Evolutionary conservation across 2,329 filamentous ascomycete genomes (phyloP), one percentile per base, ranked within the genome.

Genomic region (Cordyceps javanica): DNA sequence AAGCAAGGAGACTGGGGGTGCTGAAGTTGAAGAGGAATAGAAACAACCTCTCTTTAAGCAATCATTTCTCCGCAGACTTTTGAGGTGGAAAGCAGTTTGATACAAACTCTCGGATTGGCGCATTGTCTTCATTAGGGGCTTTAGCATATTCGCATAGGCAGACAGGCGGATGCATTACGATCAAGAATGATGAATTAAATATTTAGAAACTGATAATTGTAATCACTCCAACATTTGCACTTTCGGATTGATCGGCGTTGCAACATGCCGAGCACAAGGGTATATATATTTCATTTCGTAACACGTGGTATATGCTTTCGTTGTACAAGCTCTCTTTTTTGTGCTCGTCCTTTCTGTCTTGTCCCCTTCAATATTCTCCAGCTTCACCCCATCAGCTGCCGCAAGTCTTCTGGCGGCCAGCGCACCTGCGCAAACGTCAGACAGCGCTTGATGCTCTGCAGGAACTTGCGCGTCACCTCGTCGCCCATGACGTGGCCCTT

Each of bases 381-480:
- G 6, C 10, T 21, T 71, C 73, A 94, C 14, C 94, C 94, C 94
- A 99, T 99, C 65, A 99, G 76, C 76, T 99, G 94, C 68, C 90
- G 81, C 65, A 94, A 81, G 75, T 97, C 93, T 66, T 91, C 87
- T 0, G 94, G 94, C 59, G 92, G 92, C 94, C 94, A 99, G 65
- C 93, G 85, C 30, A 94, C 92, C 75, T 99, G 94, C 26, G 93
- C 91, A 81, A 97, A 99, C 60, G 90, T 97, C 69, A 99, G 74
- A 69, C 92, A 97, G 46, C 94, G 81, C 79, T 99, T 99, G 72
- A 99, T 97, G 70, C 93, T 97, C 77, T 99, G 94, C 64, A 99
- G 73, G 69, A 92, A 97, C 75, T 97, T 99, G 63, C 94, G 83
- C 54, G 94, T 99, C 45, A 89, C 86, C 75, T 99, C 94, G 69